Evolutionary conservation across 441 rosid genomes (phyloP).

Genomic region (Biscutella auriculata): DNA sequence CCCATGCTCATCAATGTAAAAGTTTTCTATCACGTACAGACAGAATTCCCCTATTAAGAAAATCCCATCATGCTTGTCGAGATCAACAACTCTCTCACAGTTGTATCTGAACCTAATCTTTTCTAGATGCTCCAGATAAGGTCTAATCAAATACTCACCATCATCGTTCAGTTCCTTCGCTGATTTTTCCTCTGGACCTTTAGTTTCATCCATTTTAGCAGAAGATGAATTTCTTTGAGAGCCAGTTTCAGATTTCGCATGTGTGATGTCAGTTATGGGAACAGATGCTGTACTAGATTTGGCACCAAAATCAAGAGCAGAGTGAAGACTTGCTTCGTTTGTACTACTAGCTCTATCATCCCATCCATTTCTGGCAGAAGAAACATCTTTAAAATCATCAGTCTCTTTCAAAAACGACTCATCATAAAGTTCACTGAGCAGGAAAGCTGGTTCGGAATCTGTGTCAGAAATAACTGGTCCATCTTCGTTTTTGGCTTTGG

Average conservation of each 20-base stretch:
- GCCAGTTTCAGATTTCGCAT: conserved; percentile 67
- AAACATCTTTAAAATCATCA: conserved; percentile 35
- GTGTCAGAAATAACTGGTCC: conserved; percentile 51
- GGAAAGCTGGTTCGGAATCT: conserved; percentile 49
- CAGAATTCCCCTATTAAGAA: conserved; percentile 92
- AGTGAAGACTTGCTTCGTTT: conserved; percentile 91
- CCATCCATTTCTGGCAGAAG: conserved; percentile 64
- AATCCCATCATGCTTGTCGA: conserved; percentile 99
- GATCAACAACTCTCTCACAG: conserved; percentile 95
- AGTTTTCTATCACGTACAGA: conserved; percentile 91
- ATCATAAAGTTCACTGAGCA: background rate
- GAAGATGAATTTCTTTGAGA: conserved; percentile 77
- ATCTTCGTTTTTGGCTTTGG: conserved; percentile 45
- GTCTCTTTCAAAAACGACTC: conserved; percentile 44
- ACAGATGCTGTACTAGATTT: conserved; percentile 70
- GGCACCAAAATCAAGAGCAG: conserved; percentile 89
- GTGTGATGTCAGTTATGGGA: conserved; percentile 66
- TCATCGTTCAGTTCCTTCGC: conserved; percentile 88
- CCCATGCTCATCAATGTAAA: conserved; percentile 75
- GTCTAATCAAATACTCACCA: conserved; percentile 98
- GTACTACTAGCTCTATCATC: conserved; percentile 74
- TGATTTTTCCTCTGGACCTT: conserved; percentile 21
- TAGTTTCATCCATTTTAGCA: conserved; percentile 46
- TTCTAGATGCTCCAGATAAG: conserved; percentile 92
- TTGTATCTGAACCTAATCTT: conserved; percentile 86